phyloP scores from a whole-genome alignment of 345 rosid genomes.

The Limnanthes douglasii region DNA sequence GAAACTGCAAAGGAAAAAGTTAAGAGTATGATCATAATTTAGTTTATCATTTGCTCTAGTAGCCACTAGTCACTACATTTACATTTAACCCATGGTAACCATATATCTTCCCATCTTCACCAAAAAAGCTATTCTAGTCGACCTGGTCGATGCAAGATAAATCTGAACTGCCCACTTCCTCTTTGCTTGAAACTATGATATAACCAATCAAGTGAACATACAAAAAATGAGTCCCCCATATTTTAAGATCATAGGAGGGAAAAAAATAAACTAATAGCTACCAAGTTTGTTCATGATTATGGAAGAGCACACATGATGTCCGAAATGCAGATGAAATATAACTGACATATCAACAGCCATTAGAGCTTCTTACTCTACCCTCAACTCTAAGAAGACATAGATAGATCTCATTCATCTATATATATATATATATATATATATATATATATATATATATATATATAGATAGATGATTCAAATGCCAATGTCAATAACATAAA shows the following conservation, averaged over 20 bases:
- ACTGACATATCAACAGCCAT: neutral
- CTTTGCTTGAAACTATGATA: constrained; percentile 65
- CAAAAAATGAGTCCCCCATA: constrained; percentile 4
- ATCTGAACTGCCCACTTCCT: constrained; percentile 52
- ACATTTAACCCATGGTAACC: constrained; percentile 82
- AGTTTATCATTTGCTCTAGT: too few species aligned
- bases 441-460: too few species aligned
- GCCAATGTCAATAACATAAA: neutral
- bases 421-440: too few species aligned
- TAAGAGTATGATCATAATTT: neutral
- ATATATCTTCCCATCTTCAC: constrained; percentile 80
- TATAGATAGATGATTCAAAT: too few species aligned
- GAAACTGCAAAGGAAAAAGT: neutral
- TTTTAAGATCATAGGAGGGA: neutral
- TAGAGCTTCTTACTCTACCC: neutral
- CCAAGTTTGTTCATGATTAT: neutral
- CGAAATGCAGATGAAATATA: neutral
- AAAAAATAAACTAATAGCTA: neutral
- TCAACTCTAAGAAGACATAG: too few species aligned
- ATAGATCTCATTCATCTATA: too few species aligned
- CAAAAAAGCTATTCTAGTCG: constrained; percentile 63
- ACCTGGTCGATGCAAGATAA: constrained; percentile 35
- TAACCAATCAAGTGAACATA: constrained; percentile 7
- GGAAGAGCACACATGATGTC: too few species aligned
- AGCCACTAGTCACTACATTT: too few species aligned